phyloP scores from a whole-genome alignment of 2,329 filamentous ascomycete genomes.

The Xylaria sp. region DNA sequence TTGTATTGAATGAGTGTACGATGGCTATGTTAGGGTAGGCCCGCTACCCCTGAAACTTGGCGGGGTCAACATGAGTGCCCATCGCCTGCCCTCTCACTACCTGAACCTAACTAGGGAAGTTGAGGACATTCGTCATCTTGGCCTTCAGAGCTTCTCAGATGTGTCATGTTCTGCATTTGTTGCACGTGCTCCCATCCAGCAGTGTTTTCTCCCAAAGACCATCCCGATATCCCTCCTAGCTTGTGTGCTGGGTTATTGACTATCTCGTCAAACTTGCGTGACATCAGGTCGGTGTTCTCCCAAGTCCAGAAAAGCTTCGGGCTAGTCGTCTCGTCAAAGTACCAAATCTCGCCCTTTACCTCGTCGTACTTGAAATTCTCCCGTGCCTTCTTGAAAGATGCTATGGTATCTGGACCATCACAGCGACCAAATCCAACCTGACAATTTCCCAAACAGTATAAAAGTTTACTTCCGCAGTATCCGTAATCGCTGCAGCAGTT shows the following conservation, averaged over 20 bases:
- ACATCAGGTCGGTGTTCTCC: conserved; percentile 63
- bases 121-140: background rate
- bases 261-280: conserved; percentile 59
- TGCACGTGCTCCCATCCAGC: conserved; percentile 57
- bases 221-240: conserved; percentile 64
- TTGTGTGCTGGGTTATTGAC: conserved; percentile 51
- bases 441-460: conserved; percentile 25
- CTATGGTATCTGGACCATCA: conserved; percentile 24
- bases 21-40: too few species aligned
- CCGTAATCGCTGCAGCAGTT: conserved; percentile 25
- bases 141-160: background rate
- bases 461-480: conserved; percentile 11
- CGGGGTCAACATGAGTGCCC: background rate
- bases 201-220: conserved; percentile 64
- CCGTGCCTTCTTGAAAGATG: conserved; percentile 29
- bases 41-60: background rate
- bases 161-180: conserved; percentile 49
- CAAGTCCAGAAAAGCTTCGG: conserved; percentile 63
- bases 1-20: too few species aligned
- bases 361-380: conserved; percentile 13
- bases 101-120: background rate
- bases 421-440: conserved; percentile 29
- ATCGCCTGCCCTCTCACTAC: background rate
- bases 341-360: conserved; percentile 22
- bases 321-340: conserved; percentile 16